phyloP scores from a whole-genome alignment of 1,284 basidiomycete species.

The Trametes hirsuta region DNA sequence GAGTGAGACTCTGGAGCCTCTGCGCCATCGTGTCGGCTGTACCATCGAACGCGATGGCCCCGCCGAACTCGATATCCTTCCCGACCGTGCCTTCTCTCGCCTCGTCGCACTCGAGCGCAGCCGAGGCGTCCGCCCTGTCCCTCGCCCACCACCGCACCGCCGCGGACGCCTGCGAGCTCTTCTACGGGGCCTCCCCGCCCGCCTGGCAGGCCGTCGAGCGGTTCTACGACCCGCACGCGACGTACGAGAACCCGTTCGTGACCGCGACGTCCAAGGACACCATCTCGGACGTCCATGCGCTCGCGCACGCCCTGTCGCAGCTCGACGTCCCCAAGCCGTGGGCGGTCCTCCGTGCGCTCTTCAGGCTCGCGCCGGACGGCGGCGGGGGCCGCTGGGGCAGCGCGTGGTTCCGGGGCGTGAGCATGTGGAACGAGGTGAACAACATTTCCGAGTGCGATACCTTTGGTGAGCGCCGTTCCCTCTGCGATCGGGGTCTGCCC shows the following conservation, averaged over 20 bases:
- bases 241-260: slow-evolving; percentile 76
- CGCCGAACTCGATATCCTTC: slow-evolving; percentile 23
- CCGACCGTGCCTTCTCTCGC: slow-evolving; percentile 17
- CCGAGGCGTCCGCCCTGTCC: slow-evolving; percentile 37
- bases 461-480: slow-evolving; percentile 56
- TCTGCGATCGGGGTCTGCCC: no score
- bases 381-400: slow-evolving; percentile 30
- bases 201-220: slow-evolving; percentile 55
- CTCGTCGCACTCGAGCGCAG: slow-evolving; percentile 12
- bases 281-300: slow-evolving; percentile 67
- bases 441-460: slow-evolving; percentile 76
- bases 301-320: slow-evolving; percentile 58
- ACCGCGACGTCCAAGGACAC: slow-evolving; percentile 72
- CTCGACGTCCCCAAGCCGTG: slow-evolving; percentile 68
- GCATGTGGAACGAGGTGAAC: slow-evolving; percentile 72
- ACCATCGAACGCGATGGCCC: slow-evolving; percentile 2
- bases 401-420: slow-evolving; percentile 57
- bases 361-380: slow-evolving; percentile 45
- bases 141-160: slow-evolving; percentile 58
- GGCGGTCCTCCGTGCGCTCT: slow-evolving; percentile 58
- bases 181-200: slow-evolving; percentile 57
- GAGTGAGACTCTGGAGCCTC: no score
- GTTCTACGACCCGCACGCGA: slow-evolving; percentile 70
- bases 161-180: slow-evolving; percentile 66
- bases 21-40: neutral